phyloP scores from a whole-genome alignment of 495 filamentous ascomycete genomes.

The Talaromyces trachyspermus region DNA sequence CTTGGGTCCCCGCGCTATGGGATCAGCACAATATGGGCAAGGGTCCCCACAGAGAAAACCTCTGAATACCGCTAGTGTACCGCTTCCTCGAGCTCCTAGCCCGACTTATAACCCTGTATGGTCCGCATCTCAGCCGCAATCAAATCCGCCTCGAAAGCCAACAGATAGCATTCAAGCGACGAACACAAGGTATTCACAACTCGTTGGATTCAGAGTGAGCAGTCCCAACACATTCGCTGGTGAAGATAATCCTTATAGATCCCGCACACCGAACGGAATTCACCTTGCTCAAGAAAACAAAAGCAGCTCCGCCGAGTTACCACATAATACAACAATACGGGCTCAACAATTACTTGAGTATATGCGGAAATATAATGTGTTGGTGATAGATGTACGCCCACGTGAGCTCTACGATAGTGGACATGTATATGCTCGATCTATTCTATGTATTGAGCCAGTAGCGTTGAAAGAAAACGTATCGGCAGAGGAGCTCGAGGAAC shows the following conservation, averaged over 20 bases:
- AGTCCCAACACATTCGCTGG: conserved; percentile 29
- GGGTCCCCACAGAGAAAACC: conserved; percentile 49
- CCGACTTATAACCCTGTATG: conserved; percentile 74
- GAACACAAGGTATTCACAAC: conserved; percentile 32
- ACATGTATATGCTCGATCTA: conserved; percentile 72
- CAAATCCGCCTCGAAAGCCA: conserved; percentile 44
- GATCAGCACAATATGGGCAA: conserved; percentile 31
- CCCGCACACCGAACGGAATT: conserved; percentile 36
- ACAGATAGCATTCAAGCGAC: conserved; percentile 32
- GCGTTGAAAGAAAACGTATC: conserved; percentile 68
- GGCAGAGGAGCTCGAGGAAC: conserved; percentile 75
- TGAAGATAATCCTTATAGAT: conserved; percentile 37
- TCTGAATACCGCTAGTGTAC: conserved; percentile 42
- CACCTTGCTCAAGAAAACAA: conserved; percentile 23
- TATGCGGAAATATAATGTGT: conserved; percentile 53
- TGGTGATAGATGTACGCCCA: conserved; percentile 80
- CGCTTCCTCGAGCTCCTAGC: conserved; percentile 71
- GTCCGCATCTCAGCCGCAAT: conserved; percentile 31
- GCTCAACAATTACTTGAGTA: conserved; percentile 59
- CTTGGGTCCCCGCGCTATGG: conserved; percentile 51
- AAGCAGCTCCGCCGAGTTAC: conserved; percentile 44
- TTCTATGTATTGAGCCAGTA: conserved; percentile 89
- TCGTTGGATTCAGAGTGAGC: conserved; percentile 28
- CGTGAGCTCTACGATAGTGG: conserved; percentile 80
- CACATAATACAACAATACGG: conserved; percentile 54